phyloP scores from a whole-genome alignment of 177 flowering plant genomes.

The Vitis hybrid region DNA sequence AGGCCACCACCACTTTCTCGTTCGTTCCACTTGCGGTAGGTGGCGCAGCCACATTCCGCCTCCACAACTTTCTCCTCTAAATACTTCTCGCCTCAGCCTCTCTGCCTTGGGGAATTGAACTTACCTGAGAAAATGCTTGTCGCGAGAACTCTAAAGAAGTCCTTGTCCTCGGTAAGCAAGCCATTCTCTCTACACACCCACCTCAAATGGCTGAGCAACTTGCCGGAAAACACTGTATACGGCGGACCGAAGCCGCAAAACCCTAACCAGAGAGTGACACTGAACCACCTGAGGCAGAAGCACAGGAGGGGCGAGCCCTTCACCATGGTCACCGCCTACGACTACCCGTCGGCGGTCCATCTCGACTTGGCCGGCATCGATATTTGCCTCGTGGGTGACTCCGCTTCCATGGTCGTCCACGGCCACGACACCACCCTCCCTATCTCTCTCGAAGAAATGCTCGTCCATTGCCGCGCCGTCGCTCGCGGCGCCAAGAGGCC shows the following conservation, averaged over 20 bases:
- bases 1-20: neutral
- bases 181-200: slow-evolving; percentile 4
- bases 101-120: too few species aligned
- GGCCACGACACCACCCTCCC: slow-evolving; percentile 97
- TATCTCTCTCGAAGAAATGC: slow-evolving; percentile 81
- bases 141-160: neutral
- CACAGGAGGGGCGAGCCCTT: slow-evolving; percentile 66
- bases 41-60: slow-evolving; percentile 10
- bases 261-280: slow-evolving; percentile 64
- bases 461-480: slow-evolving; percentile 89
- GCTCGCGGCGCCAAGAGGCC: slow-evolving; percentile 89
- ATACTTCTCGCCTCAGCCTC: too few species aligned
- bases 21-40: neutral
- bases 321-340: slow-evolving; percentile 89
- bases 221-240: slow-evolving; percentile 83
- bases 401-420: slow-evolving; percentile 96
- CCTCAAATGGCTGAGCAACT: slow-evolving; percentile 59
- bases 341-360: slow-evolving; percentile 94
- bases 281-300: slow-evolving; percentile 58
- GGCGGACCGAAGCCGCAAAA: slow-evolving; percentile 83
- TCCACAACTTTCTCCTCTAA: neutral
- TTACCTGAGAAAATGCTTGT: slow-evolving; percentile 2
- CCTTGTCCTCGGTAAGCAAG: slow-evolving; percentile 2
- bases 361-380: slow-evolving; percentile 84
- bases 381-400: slow-evolving; percentile 86